Conservation (phyloP, 2,329 filamentous ascomycete species). For the Penicillium sp. region DNA sequence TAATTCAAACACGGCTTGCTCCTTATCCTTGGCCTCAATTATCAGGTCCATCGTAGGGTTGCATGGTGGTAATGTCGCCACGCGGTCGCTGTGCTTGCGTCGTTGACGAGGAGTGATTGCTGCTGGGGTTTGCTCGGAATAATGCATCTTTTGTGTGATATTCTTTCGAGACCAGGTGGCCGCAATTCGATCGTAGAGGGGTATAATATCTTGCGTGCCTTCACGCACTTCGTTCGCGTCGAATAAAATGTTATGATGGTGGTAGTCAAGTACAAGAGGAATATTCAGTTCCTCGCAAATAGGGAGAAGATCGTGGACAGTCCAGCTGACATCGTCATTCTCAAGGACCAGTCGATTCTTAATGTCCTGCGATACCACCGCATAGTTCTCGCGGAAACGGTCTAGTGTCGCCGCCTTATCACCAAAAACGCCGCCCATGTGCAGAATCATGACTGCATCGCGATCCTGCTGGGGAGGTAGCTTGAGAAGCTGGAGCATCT, state of each 20-base stretch:
- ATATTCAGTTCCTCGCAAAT: constrained; percentile 94
- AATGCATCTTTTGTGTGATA: constrained; percentile 96
- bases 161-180: constrained; percentile 82
- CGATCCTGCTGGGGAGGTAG: constrained; percentile 77
- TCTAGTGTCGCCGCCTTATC: constrained; percentile 79
- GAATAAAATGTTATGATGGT: constrained; percentile 95
- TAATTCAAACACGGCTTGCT: constrained; percentile 91
- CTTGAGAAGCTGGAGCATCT: constrained; percentile 76
- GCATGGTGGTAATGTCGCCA: constrained; percentile 80
- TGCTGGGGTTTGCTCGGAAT: constrained; percentile 77
- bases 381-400: constrained; percentile 77
- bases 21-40: constrained; percentile 98
- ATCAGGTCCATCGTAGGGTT: constrained; percentile 87
- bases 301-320: constrained; percentile 86
- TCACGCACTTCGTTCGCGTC: constrained; percentile 73
- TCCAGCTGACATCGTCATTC: constrained; percentile 92
- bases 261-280: constrained; percentile 86
- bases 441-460: constrained; percentile 91
- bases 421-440: constrained; percentile 89
- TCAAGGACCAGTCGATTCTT: constrained; percentile 85
- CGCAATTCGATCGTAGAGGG: constrained; percentile 74
- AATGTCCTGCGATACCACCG: constrained; percentile 65
- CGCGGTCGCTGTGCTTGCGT: constrained; percentile 82
- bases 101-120: constrained; percentile 78
- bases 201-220: constrained; percentile 79